These are phyloP conservation scores for Penicillium roqueforti DNA, from an alignment of 495 filamentous ascomycete species.

Conservation along the genomic window DNA sequence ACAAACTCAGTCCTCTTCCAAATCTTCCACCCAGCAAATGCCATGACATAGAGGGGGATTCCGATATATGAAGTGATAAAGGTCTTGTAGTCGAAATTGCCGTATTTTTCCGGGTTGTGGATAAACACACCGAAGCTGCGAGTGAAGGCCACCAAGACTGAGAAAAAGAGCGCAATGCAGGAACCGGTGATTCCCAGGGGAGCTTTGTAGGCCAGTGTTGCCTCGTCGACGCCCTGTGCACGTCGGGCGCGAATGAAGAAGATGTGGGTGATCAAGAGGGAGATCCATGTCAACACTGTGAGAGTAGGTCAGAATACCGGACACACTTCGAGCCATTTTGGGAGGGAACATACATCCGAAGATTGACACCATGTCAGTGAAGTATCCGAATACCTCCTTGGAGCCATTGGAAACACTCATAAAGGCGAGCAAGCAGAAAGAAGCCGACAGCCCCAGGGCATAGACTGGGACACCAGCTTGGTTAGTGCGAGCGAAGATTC, in stretches of 20 bases:
- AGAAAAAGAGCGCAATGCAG: slow-evolving; percentile 56
- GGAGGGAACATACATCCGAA: slow-evolving; percentile 41
- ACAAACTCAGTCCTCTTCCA: slow-evolving; percentile 32
- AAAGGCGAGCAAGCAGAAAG: slow-evolving; percentile 60
- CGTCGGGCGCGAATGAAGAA: slow-evolving; percentile 62
- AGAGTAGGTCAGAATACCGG: background rate
- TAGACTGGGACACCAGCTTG: slow-evolving; percentile 63
- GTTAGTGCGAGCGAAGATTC: slow-evolving; percentile 59
- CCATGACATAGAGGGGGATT: slow-evolving; percentile 62
- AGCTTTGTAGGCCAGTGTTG: slow-evolving; percentile 60
- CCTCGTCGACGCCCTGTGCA: slow-evolving; percentile 58
- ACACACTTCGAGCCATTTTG: background rate
- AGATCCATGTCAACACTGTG: slow-evolving; percentile 53
- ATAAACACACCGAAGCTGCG: slow-evolving; percentile 68
- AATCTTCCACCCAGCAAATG: slow-evolving; percentile 61
- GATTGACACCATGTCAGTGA: slow-evolving; percentile 71
- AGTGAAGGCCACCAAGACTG: slow-evolving; percentile 59
- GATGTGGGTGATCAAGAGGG: slow-evolving; percentile 68
- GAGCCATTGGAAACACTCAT: slow-evolving; percentile 61
- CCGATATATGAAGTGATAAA: slow-evolving; percentile 72
- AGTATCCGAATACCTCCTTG: slow-evolving; percentile 65
- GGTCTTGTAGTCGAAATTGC: slow-evolving; percentile 53
- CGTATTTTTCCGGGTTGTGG: slow-evolving; percentile 27
- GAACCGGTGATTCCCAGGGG: slow-evolving; percentile 61
- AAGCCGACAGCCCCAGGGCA: slow-evolving; percentile 52